Evolutionary conservation across 108 stramenopile genomes (phyloP), one percentile per base, ranked within the genome.

Genomic region (Skeletonema grethae): DNA sequence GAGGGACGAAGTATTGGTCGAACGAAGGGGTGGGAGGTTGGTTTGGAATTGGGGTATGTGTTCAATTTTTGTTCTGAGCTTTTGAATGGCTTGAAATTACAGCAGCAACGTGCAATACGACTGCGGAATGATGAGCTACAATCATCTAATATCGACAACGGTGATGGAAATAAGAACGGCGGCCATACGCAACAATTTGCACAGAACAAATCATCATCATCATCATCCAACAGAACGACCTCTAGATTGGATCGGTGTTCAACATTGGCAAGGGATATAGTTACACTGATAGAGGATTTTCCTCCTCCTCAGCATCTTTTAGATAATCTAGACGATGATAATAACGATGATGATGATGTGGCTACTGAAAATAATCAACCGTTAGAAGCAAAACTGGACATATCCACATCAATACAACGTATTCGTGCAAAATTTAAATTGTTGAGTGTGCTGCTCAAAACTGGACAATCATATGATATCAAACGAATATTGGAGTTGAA

Each of bases 1-100:
- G 67, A 64, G 11, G 72, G 72, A 7, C 15, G 25, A n/a, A 34
- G 64, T 45, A 72, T 72, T n/a, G 79, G 79, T 25, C 61, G 61
- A 10, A 63, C 72, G 59, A 79, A 79, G 55, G 79, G 67, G 39
- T 79, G 72, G 79, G 79, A 79, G 61, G 55, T 79, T 29, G 79
- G 79, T 20, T 63, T 79, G 72, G 79, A 79, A 35, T 38, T 79
- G 34, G 72, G 72, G 31, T 79, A 79, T 50, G 58, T 72, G 7
- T 60, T 45, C 36, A 30, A 39, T 29, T 77, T 79, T 62, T 65
- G 65, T 12, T 36, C 3, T 1, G 59, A 61, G 4, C 25, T 79
- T 29, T 43, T 72, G 30, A 36, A 72, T 20, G 60, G 22, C 0
- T 38, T 16, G n/a, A 31, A 59, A 18, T 46, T 61, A 31, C 58